Evolutionary conservation across 192 early-diverging fungal species (phyloP), one percentile per base, ranked within the genome.

Genomic region (Coemansia sp.): DNA sequence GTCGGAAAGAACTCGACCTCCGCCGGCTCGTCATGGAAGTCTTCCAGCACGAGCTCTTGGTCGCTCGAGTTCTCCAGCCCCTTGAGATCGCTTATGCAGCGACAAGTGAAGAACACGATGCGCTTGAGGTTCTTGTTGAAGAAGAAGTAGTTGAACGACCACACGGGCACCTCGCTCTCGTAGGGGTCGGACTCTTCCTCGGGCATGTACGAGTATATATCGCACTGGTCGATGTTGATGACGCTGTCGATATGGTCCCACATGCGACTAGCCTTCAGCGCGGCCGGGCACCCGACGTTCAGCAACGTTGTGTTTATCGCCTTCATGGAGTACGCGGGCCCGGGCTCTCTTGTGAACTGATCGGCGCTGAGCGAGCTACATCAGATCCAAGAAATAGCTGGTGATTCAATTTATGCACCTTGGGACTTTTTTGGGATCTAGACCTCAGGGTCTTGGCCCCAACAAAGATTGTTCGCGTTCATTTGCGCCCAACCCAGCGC

Each of bases 111-210:
- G 58, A 93, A 96, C 10, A 98, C 78, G 28, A 98, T 87, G 36
- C 92, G 78, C 64, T 92, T 95, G 56, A 92, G 63, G 53, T 85
- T 84, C 46, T 84, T 81, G 66, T 98, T 96, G 51, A 87, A 87
- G 75, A 98, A 96, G 58, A 98, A 96, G 79, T 92, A 93, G 80
- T 98, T 92, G 67, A 95, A 89, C 22, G 89, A 89, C 93, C 90
- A 89, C 80, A 92, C 73, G 16, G 82, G 85, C 12, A 84, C 87
- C 44, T 96, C 90, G 40, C 95, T 94, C 36, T 78, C 80, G 68
- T 92, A 92, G 7, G 92, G 96, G 64, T 99, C 90, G 31, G 80
- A 76, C 25, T 92, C 92, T 9, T 70, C 82, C 32, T 89, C 85
- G 11, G 96, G 92, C 37, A 80, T 83, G 68, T 91, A 99, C 25